Conservation (phyloP, 192 early-diverging fungal genomes). For the Jimgerdemannia flammicorona region DNA sequence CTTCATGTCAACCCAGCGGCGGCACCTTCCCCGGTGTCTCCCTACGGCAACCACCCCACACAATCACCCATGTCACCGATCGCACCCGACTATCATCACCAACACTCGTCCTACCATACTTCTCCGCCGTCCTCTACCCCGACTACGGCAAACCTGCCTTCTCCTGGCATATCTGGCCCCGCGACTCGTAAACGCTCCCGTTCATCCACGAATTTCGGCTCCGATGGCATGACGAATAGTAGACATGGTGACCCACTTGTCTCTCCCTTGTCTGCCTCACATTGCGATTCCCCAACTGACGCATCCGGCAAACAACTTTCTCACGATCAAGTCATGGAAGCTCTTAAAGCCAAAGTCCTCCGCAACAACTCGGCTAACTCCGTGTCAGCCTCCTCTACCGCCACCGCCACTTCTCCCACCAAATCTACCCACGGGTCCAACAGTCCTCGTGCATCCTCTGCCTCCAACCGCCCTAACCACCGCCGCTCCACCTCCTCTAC, state of each 20-base stretch:
- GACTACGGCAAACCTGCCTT: background rate
- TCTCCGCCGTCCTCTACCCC: background rate
- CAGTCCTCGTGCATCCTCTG: background rate
- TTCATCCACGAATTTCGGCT: background rate
- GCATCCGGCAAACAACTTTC: background rate
- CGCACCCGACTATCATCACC: background rate
- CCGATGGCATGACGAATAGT: background rate
- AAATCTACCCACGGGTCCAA: background rate
- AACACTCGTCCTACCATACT: background rate
- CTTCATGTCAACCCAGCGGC: background rate
- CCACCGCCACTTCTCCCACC: background rate
- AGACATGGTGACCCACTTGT: background rate
- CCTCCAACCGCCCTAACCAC: background rate
- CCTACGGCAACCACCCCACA: background rate
- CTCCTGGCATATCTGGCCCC: background rate
- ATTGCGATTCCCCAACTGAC: background rate
- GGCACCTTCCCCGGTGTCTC: background rate
- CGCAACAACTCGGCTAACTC: background rate
- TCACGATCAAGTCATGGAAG: background rate
- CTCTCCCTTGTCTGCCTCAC: background rate
- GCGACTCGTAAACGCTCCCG: background rate
- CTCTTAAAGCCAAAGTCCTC: background rate
- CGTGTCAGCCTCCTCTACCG: background rate
- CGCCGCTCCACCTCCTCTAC: background rate
- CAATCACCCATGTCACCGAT: background rate